phyloP scores from a whole-genome alignment of 257 asterid genomes.

The Primulina huaijiensis region DNA sequence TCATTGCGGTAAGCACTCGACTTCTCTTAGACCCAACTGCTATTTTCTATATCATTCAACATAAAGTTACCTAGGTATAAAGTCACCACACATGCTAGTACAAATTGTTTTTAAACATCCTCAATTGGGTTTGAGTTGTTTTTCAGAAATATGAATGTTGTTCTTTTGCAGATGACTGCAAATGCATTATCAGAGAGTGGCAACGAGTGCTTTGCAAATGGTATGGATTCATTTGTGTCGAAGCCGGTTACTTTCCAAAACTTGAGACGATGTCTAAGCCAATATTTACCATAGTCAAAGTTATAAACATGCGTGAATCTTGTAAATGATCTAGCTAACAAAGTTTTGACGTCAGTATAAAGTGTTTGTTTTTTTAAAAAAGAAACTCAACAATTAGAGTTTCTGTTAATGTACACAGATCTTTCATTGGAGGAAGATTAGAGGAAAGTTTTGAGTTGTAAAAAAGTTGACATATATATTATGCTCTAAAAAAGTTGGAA shows the following conservation, averaged over 20 bases:
- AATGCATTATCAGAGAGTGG: constrained; percentile 82
- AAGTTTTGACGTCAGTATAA: constrained; percentile 51
- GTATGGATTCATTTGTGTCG: constrained; percentile 92
- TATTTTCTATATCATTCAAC: neutral
- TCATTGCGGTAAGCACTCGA: constrained; percentile 60
- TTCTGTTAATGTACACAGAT: constrained; percentile 16
- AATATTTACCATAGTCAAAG: constrained; percentile 40
- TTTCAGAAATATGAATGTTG: neutral
- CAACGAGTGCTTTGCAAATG: constrained; percentile 82
- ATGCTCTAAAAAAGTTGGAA: too few species aligned
- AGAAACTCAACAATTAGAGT: constrained; percentile 15
- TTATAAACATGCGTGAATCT: constrained; percentile 41
- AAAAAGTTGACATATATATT: too few species aligned
- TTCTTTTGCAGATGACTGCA: constrained; percentile 83
- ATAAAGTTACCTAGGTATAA: neutral
- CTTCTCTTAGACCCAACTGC: neutral
- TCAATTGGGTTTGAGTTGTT: neutral
- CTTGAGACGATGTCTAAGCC: constrained; percentile 65
- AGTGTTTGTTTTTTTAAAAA: constrained; percentile 3
- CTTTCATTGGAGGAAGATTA: neutral
- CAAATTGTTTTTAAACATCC: neutral
- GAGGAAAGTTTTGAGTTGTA: neutral
- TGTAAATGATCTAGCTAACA: constrained; percentile 56
- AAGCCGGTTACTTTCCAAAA: constrained; percentile 75
- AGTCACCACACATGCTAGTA: neutral